Base-by-base conservation (phyloP, 768 basidiomycete species). In the Pisolithus tinctorius region DNA sequence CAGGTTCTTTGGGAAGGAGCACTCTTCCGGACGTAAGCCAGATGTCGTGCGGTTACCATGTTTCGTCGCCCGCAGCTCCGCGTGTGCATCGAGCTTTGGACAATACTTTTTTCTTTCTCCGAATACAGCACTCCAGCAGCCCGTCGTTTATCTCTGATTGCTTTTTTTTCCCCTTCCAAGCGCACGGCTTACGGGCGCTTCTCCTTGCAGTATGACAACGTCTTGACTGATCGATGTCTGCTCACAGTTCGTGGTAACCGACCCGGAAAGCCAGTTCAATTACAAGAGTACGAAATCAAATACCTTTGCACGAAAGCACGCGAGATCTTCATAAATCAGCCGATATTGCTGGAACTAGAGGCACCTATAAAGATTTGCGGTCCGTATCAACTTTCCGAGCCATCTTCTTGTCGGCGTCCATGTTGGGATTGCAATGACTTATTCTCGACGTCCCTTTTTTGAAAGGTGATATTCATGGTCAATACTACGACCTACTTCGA, bases 351-450 rank as follows among this genome's bases (percentile, higher is more conserved):
- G 69, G 95, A 98, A 74, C 77, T 98, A 60, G 96, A 98, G 71
- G 96, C 95, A 47, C 95, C 95, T 60, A 98, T 99, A 76, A 99
- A 99, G 84, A 99, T 99, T 69, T 98, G 96, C 68, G 95, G 95
- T 95, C 58, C 61, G 91, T 63, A 20, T 42, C 26, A 30, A 14
- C 44, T 45, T 45, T 4, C 20, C 20, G 41, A 8, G 23, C n/a
- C 43, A 45, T 34, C 75, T 26, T 4, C 48, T 31, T 49, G 48
- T 50, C 56, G 36, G 16, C 50, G 25, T 30, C 4, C 26, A 4
- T 27, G 11, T 30, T 7, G 6, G 27, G 16, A 52, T 56, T 11
- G n/a, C 50, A 4, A 51, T 66, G 56, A 67, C 56, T 60, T 65
- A 62, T 57, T 40, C 20, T 20, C 57, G 20, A 34, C 45, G 44